phyloP scores from a whole-genome alignment of 208 protist species.

The Acanthamoeba divionensis region DNA sequence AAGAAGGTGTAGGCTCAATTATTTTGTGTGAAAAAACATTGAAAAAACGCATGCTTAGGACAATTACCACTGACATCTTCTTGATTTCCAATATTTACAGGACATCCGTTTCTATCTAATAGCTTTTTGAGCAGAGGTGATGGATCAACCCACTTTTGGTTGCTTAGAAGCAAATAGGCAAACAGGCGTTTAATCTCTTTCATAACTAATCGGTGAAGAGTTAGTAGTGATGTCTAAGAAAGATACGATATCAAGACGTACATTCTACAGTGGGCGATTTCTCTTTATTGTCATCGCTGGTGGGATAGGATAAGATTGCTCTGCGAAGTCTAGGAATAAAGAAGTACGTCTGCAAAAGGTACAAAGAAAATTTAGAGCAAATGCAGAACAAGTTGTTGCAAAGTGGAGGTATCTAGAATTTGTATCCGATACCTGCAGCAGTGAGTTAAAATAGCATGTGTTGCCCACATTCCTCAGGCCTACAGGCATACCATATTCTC shows the following conservation, averaged over 20 bases:
- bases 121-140: slow-evolving; percentile 11
- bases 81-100: slow-evolving; percentile 49
- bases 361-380: no score
- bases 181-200: slow-evolving; percentile 36
- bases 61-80: slow-evolving; percentile 13
- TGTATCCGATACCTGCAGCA: slow-evolving; percentile 52
- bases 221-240: background rate
- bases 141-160: slow-evolving; percentile 48
- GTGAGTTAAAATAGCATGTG: slow-evolving; percentile 61
- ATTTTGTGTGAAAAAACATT: background rate
- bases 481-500: slow-evolving; percentile 38
- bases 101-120: background rate
- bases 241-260: background rate
- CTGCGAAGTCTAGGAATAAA: slow-evolving; percentile 35
- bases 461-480: slow-evolving; percentile 52
- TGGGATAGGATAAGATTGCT: slow-evolving; percentile 25
- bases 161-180: slow-evolving; percentile 32
- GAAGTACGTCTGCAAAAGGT: slow-evolving; percentile 25
- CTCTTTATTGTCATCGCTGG: background rate
- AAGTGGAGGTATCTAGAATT: no score
- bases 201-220: background rate
- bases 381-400: no score
- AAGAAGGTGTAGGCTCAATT: no score
- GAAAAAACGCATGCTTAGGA: background rate
- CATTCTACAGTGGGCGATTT: background rate